Evolutionary conservation across 2,329 filamentous ascomycete species (phyloP), one percentile per base, ranked within the genome.

Genomic region (Beauveria caledonica): DNA sequence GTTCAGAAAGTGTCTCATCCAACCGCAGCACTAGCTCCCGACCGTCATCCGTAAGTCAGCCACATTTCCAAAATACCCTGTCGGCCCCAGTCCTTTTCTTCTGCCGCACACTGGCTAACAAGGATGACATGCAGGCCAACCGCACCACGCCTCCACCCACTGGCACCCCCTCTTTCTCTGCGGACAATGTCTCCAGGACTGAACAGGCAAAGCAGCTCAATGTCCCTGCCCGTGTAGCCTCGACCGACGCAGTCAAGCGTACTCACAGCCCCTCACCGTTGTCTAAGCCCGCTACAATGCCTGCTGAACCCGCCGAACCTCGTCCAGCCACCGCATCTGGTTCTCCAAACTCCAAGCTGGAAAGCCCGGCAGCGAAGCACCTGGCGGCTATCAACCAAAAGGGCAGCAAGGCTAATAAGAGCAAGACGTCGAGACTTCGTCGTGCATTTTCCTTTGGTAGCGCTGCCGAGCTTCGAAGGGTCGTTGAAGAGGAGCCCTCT

Each of bases 401-500:
- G 70, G 90, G 90, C 58, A 78, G 79, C 29, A 89, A 85, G 70
- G 82, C 86, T 64, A 92, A 91, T 64, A 92, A 91, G 71, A 91
- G 87, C 76, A 97, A 97, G 76, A 90, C 88, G 2, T 92, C 89
- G 19, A 83, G 92, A 65, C 79, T 99, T 62, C 86, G 94, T 60
- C 84, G 94, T 67, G 94, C 94, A 0, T 96, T 99, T 69, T 99
- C 94, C 0, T 99, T 99, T 74, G 92, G 94, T 54, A 97, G 93
- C 71, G 90, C 92, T 46, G 90, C 93, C 9, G 94, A 99, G 70
- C 85, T 99, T 52, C 84, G 88, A 64, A 88, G 88, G 69, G 88
- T 86, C 13, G 86, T 86, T 11, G 86, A 83, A 66, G 86, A 87
- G 8, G 63, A 60, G 52, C 84, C 78, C 23, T 19, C 2, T 39